Base-by-base conservation (phyloP, 2,329 filamentous ascomycete species). In the Tricladium varicosporioides region DNA sequence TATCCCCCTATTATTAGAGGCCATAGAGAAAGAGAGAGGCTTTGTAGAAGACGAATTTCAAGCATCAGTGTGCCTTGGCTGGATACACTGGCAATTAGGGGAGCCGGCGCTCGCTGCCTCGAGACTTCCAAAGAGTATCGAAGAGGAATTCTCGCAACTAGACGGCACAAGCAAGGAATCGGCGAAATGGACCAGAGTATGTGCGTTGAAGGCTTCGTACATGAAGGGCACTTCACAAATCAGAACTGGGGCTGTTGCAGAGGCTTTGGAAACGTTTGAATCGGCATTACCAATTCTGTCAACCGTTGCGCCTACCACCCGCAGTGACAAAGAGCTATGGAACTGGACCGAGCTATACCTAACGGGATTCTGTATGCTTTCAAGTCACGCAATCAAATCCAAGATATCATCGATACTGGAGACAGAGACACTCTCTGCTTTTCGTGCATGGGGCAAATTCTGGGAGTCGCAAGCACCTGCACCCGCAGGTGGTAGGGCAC, bases 311-410 rank as follows among this genome's bases (percentile, higher is more conserved):
- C 70, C 72, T 16, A 76, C 76, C n/a, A 73, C 79, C 31, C 77
- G 83, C 42, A 80, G 80, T 36, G 22, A 27, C 22, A 81, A 80
- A 61, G 87, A 94, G 71, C 80, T 91, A 61, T 80, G 85, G 13
- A 84, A 87, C 69, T 95, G 91, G 91, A 83, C 87, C 1, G 91
- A 95, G 71, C 80, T 89, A 43, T 83, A 90, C 60, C 75, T 95
- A 46, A 90, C 87, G 1, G 88, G 90, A 59, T 85, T 85, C 60
- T 92, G 88, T 64, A 82, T 90, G 73, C 75, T 92, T 10, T 83
- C 83, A 22, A 84, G 86, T 61, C 78, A 84, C 63, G 79, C 81
- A 1, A 72, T 83, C 51, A 80, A 77, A 57, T 79, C 75, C 50
- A 80, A 73, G 52, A 75, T 81, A 53, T 74, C 77, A 40, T 74